A percentile compares a stretch with the other conserved stretches of the same genome.
Conservation (phyloP, 352 stramenopile genomes). For the Globisporangium barbulae region DNA sequence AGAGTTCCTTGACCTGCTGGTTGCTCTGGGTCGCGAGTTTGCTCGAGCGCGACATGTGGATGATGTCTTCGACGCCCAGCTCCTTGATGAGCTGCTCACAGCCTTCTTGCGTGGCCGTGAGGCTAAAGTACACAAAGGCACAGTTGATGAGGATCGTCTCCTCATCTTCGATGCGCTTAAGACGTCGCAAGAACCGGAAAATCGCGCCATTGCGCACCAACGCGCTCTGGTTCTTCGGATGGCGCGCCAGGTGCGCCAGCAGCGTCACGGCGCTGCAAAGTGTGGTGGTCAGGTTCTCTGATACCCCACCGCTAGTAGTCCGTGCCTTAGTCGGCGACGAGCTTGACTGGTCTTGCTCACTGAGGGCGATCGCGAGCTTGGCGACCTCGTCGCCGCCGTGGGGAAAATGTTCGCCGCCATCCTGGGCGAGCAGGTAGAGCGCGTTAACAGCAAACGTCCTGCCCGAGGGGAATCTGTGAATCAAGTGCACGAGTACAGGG, state of each 20-base stretch:
- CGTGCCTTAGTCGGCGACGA: background rate
- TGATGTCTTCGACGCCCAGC: constrained; percentile 62
- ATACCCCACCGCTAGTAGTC: background rate
- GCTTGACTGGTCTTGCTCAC: constrained; percentile 20
- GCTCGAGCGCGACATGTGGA: constrained; percentile 49
- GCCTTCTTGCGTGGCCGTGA: constrained; percentile 62
- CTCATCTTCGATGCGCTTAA: constrained; percentile 39
- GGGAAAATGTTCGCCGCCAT: constrained; percentile 46
- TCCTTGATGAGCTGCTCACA: constrained; percentile 76
- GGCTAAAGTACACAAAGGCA: constrained; percentile 60
- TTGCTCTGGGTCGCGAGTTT: constrained; percentile 34
- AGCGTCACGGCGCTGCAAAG: constrained; percentile 52
- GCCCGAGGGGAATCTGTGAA: constrained; percentile 36
- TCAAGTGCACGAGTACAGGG: constrained; percentile 42
- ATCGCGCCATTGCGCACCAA: constrained; percentile 54
- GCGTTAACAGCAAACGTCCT: constrained; percentile 52
- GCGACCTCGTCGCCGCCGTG: constrained; percentile 59
- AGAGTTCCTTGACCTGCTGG: constrained; percentile 59
- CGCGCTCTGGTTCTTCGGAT: constrained; percentile 49
- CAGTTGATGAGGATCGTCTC: constrained; percentile 67
- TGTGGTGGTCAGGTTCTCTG: constrained; percentile 3
- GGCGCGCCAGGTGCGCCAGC: constrained; percentile 52
- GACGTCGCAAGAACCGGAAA: constrained; percentile 50
- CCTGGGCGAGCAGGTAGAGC: constrained; percentile 45
- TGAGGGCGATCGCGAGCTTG: constrained; percentile 39